A percentile compares a stretch with the other conserved stretches of the same genome.
These are phyloP conservation scores for Datisca glomerata DNA, from an alignment of 306 rosid species.

Conservation along the genomic window DNA sequence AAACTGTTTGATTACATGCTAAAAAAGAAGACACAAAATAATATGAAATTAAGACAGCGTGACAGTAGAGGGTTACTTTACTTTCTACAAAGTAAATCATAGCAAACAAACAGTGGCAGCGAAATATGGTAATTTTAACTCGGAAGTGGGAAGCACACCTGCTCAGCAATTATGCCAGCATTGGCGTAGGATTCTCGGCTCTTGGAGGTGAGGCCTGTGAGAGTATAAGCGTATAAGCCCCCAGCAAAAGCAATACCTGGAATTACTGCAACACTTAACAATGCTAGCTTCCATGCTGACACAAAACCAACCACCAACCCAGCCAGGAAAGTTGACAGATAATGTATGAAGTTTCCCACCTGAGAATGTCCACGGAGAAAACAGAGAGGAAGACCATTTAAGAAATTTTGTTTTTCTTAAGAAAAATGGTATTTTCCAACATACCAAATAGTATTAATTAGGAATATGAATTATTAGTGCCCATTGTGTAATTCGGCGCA, in stretches of 20 bases:
- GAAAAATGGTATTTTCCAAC: too few species aligned
- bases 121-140: background rate
- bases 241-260: constrained; percentile 99
- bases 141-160: constrained; percentile 31
- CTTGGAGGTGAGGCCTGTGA: constrained; percentile 93
- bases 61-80: constrained; percentile 1
- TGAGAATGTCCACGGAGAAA: constrained; percentile 19
- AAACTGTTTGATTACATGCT: background rate
- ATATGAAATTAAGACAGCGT: constrained; percentile 10
- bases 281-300: constrained; percentile 94
- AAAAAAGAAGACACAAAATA: constrained; percentile 15
- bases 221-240: constrained; percentile 92
- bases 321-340: constrained; percentile 93
- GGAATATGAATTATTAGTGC: too few species aligned
- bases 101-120: too few species aligned
- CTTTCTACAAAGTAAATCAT: background rate
- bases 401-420: too few species aligned
- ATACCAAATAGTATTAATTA: background rate
- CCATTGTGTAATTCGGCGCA: constrained; percentile 10
- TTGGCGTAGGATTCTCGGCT: constrained; percentile 92
- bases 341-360: constrained; percentile 98
- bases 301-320: constrained; percentile 98
- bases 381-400: too few species aligned
- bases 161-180: constrained; percentile 93
- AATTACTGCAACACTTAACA: constrained; percentile 91